Conservation (phyloP, 305 asterid genomes). For the Fraxinus angustifolia region DNA sequence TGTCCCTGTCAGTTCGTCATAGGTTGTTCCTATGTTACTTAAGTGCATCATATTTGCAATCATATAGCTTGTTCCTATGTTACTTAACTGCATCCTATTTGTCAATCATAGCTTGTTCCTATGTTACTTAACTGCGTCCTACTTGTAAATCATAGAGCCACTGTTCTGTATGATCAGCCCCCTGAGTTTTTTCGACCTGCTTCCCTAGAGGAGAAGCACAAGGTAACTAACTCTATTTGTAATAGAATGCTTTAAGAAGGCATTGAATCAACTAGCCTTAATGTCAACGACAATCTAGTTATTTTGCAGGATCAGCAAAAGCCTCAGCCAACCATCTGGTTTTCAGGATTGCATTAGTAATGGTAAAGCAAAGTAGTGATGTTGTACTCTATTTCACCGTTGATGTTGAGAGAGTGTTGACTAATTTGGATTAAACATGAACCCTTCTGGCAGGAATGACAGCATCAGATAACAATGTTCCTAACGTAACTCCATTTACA, state of each 20-base stretch:
- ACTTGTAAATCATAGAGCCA: slow-evolving; percentile 50
- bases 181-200: slow-evolving; percentile 91
- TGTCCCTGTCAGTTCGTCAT: no score
- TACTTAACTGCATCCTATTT: no score
- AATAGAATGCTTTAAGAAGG: slow-evolving; percentile 18
- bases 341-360: slow-evolving; percentile 68
- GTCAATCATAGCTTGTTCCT: neutral
- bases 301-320: slow-evolving; percentile 71
- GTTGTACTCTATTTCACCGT: slow-evolving; percentile 11
- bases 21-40: no score
- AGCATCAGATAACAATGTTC: slow-evolving; percentile 34
- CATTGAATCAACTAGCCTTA: slow-evolving; percentile 29
- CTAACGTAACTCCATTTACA: slow-evolving; percentile 59
- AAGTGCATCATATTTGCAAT: no score
- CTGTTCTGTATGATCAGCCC: slow-evolving; percentile 90
- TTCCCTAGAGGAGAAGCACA: slow-evolving; percentile 68
- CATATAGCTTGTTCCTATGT: no score
- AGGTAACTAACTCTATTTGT: slow-evolving; percentile 43
- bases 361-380: slow-evolving; percentile 42
- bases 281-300: slow-evolving; percentile 47
- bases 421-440: slow-evolving; percentile 20
- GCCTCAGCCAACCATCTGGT: slow-evolving; percentile 54
- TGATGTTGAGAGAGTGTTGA: slow-evolving; percentile 13
- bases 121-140: neutral
- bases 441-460: slow-evolving; percentile 40